Base-by-base conservation (phyloP, 306 rosid species). In the Medicago truncatula region DNA sequence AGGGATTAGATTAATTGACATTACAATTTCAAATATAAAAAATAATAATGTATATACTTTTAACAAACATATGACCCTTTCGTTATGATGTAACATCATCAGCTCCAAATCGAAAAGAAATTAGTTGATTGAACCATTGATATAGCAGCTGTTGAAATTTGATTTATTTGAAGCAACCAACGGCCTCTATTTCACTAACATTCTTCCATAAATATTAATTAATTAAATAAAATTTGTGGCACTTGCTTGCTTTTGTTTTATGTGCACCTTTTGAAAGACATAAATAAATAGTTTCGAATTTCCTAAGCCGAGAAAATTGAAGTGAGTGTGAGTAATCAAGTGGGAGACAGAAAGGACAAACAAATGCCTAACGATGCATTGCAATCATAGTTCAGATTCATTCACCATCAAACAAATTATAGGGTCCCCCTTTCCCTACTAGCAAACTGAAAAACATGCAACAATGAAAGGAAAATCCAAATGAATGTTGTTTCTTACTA, bases 111-210 rank as follows among this genome's bases (percentile, higher is more conserved):
- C 5, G 9, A 1, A 20, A 43, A 1, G 20, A 49, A 59, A 12
- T 75, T 52, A 21, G 47, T 15, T 36, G 17, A 12, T 23, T 17
- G 3, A 16, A 15, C 16, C 12, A 52, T 39, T 7, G 28, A 23
- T 23, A 23, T 9, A 57, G 50, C 41, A 70, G 76, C 4, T 81
- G 52, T 40, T 69, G 67, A 80, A 67, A 34, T 58, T 58, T 74
- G 9, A 73, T 47, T 39, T 39, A 54, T 54, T 54, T 58, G 64
- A 58, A 58, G 9, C 9, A 58, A 58, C 64, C 64, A 58, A 58
- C 64, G 64, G 64, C 34, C 15, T 58, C 38, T 58, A 58, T 58
- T 58, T 56, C 9, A 50, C 20, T 5, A n/a, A 50, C 9, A 50
- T 56, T 20, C 34, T 54, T 20, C 62, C 34, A 56, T 20, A 20